Evolutionary conservation across 495 filamentous ascomycete species (phyloP), one percentile per base, ranked within the genome.

Genomic region (Podospora anserina): DNA sequence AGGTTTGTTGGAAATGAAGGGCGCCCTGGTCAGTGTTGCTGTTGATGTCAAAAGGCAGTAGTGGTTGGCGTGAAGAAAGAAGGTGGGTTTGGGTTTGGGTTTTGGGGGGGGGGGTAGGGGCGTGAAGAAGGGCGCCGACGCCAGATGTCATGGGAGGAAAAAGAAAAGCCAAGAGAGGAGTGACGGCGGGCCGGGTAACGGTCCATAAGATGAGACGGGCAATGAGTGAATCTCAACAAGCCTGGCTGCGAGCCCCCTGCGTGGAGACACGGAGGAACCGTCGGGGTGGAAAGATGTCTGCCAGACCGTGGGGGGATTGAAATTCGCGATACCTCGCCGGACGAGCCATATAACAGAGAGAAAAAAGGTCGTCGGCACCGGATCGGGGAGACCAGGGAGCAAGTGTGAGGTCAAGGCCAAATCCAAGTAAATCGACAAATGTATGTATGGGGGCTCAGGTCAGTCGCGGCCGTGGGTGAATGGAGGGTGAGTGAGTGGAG

Each of bases 151-250:
- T 71, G 63, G 64, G 55, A 49, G 63, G 61, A 27, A 67, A 68
- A 65, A 57, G 39, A 30, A 55, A 59, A 28, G 27, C 39, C 19
- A 66, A 59, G 56, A 56, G 61, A 62, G 56, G 55, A 56, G 49
- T 32, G 58, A 20, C 65, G 70, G 63, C 64, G 66, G 74, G 66
- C 66, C 72, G 69, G 69, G 61, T 68, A 62, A 70, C 64, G 69
- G 71, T 74, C 75, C 75, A 77, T 76, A 76, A 72, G 72, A 73
- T 61, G 61, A 66, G 65, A 72, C 68, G 68, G 69, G 56, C 70
- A 62, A 72, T 57, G 57, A 64, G 34, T 55, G 18, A 63, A 69
- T 49, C 39, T 49, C 39, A 49, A 49, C 39, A 49, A 49, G 39
- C 68, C 62, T 53, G 53, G 20, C 63, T 32, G 26, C 30, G 34